A percentile compares a stretch with the other conserved stretches of the same genome.
Conservation (phyloP, 805 yeast species). For the Starmerella ratchasimensis region DNA sequence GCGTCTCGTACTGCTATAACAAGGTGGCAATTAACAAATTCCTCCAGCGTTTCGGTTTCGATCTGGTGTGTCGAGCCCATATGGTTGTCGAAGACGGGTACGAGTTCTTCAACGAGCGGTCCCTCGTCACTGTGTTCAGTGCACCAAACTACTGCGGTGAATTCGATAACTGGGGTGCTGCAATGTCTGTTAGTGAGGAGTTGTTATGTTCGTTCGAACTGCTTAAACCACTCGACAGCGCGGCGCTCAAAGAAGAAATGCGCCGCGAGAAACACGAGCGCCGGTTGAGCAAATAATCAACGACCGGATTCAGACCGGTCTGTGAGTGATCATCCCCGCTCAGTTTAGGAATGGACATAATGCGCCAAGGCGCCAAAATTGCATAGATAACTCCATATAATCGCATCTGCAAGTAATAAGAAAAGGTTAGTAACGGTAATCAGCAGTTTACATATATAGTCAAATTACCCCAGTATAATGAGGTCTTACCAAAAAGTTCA, state of each 20-base stretch:
- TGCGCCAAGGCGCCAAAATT: too few species aligned
- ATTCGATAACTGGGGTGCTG: conserved; percentile 93
- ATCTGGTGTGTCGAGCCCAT: conserved; percentile 71
- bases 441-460: too few species aligned
- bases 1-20: conserved; percentile 68
- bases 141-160: conserved; percentile 77
- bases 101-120: conserved; percentile 59
- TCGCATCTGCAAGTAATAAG: too few species aligned
- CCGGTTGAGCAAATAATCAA: background rate
- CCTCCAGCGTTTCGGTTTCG: conserved; percentile 59
- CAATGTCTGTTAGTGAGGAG: conserved; percentile 91
- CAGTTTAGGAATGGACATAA: too few species aligned
- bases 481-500: too few species aligned
- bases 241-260: conserved; percentile 89
- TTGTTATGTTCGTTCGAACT: conserved; percentile 84
- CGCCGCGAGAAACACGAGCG: conserved; percentile 67
- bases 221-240: conserved; percentile 83
- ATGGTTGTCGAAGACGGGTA: conserved; percentile 80
- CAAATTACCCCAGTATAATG: too few species aligned
- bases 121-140: conserved; percentile 57
- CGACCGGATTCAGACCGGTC: too few species aligned
- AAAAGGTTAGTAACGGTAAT: too few species aligned
- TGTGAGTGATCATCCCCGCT: too few species aligned
- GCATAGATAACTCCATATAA: too few species aligned
- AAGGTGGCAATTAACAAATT: conserved; percentile 71